Evolutionary conservation across 2,329 filamentous ascomycete species (phyloP).

Genomic region (Pseudocercospora macadamiae): DNA sequence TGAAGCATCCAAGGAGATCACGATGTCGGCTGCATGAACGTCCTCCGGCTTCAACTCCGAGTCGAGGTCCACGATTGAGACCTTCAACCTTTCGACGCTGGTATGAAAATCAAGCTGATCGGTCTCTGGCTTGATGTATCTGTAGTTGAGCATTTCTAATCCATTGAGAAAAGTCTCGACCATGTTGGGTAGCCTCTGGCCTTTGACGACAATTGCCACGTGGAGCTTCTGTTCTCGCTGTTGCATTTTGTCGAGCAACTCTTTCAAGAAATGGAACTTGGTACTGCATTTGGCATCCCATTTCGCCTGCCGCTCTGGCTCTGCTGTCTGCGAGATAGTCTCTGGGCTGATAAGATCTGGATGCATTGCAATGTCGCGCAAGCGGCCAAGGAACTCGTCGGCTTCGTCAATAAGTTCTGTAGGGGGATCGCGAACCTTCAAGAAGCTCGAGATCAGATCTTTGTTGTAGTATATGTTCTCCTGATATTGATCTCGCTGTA

Average conservation of each 20-base stretch:
- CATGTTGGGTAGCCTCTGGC: slow-evolving; percentile 36
- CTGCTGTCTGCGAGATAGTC: slow-evolving; percentile 34
- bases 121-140: slow-evolving; percentile 22
- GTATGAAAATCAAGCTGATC: slow-evolving; percentile 7
- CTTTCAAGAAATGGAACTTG: slow-evolving; percentile 42
- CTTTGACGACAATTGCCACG: slow-evolving; percentile 36
- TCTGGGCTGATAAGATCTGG: slow-evolving; percentile 41
- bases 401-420: slow-evolving; percentile 24
- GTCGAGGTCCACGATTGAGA: slow-evolving; percentile 41
- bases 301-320: slow-evolving; percentile 32
- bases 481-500: slow-evolving; percentile 39
- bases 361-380: slow-evolving; percentile 35
- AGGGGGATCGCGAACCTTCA: slow-evolving; percentile 21
- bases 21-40: slow-evolving; percentile 39
- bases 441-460: slow-evolving; percentile 33
- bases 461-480: slow-evolving; percentile 28
- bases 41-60: slow-evolving; percentile 26
- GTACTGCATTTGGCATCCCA: slow-evolving; percentile 41
- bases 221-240: slow-evolving; percentile 26
- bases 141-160: slow-evolving; percentile 27
- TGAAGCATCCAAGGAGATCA: slow-evolving; percentile 46
- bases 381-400: slow-evolving; percentile 31
- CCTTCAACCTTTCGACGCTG: slow-evolving; percentile 23
- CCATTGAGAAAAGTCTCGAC: slow-evolving; percentile 35
- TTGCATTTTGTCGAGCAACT: slow-evolving; percentile 35